A percentile compares a stretch with the other conserved stretches of the same genome.
Conservation (phyloP, 1,139 yeast species). For the Pichia kudriavzevii region DNA sequence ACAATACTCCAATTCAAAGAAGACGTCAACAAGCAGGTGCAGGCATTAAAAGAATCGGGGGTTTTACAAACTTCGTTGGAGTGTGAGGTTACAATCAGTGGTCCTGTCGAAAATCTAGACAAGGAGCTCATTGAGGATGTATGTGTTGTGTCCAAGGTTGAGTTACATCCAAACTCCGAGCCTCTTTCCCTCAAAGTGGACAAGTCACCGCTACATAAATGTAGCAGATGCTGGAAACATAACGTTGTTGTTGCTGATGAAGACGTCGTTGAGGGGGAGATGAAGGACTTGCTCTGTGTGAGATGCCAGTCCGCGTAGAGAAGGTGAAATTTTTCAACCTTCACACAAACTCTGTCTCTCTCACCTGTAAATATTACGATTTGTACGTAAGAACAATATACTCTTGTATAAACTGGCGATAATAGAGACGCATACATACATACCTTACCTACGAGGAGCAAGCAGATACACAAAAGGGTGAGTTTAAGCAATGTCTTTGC, state of each 20-base stretch:
- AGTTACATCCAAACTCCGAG: no score
- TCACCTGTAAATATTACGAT: no score
- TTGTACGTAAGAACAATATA: not conserved
- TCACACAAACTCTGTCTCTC: not conserved
- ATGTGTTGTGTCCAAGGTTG: slow-evolving; percentile 57
- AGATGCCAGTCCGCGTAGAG: slow-evolving; percentile 56
- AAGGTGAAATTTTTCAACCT: not conserved
- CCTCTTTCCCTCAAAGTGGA: no score
- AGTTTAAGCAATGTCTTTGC: not conserved
- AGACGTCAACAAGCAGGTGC: slow-evolving; percentile 38
- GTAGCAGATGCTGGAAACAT: slow-evolving; percentile 93
- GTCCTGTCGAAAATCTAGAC: not conserved
- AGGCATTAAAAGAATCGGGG: slow-evolving; percentile 15
- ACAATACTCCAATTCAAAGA: slow-evolving; percentile 40
- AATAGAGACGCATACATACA: not conserved
- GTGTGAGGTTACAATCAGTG: not conserved
- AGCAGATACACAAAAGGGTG: not conserved
- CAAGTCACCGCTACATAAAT: slow-evolving; percentile 32
- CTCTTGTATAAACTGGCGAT: not conserved
- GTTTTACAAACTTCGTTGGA: not conserved
- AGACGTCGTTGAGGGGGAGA: no score
- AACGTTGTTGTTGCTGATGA: slow-evolving; percentile 44
- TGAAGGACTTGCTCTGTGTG: slow-evolving; percentile 51
- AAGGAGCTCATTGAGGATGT: slow-evolving; percentile 37
- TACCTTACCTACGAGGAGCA: not conserved